A percentile compares a stretch with the other conserved stretches of the same genome.
phyloP scores from a whole-genome alignment of 2,329 filamentous ascomycete species.

The Decorospora gaudefroyi region DNA sequence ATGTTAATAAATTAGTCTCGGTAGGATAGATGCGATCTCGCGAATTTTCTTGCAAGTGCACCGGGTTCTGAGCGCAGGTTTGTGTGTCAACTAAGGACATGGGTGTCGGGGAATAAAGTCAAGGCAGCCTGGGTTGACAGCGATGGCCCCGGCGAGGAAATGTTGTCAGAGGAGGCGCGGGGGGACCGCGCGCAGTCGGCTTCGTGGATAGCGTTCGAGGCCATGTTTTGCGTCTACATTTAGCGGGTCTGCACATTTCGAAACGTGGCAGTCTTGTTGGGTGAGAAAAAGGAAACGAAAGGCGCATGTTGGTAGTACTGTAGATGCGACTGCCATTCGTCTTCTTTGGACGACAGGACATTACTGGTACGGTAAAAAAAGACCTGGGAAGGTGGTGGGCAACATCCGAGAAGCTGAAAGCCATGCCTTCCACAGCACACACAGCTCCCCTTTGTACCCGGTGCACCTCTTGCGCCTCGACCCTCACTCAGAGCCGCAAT shows the following conservation, averaged over 20 bases:
- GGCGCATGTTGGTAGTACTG: neutral
- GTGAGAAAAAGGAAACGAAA: neutral
- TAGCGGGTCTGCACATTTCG: slow-evolving; percentile 21
- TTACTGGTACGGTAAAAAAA: no score
- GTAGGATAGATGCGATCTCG: neutral
- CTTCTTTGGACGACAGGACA: no score
- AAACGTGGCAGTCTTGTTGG: slow-evolving; percentile 6
- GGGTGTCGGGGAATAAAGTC: slow-evolving; percentile 16
- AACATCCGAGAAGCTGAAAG: no score
- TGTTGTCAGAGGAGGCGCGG: no score
- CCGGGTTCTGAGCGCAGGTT: no score
- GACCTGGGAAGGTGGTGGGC: no score
- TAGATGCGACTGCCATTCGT: neutral
- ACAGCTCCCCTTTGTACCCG: neutral
- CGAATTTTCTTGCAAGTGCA: slow-evolving; percentile 7
- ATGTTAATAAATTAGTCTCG: no score
- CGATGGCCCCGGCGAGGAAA: no score
- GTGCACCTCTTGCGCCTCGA: slow-evolving; percentile 1
- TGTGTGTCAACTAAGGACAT: slow-evolving; percentile 13
- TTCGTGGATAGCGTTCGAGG: slow-evolving; percentile 1
- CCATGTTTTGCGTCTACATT: slow-evolving; percentile 19
- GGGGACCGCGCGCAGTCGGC: slow-evolving; percentile 16
- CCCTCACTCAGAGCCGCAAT: slow-evolving; percentile 4
- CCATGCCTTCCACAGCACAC: neutral
- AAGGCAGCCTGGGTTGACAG: no score